A percentile compares a stretch with the other conserved stretches of the same genome.
These are phyloP conservation scores for Ophiostoma novo-ulmi DNA, from an alignment of 2,329 filamentous ascomycete species.

Conservation along the genomic window DNA sequence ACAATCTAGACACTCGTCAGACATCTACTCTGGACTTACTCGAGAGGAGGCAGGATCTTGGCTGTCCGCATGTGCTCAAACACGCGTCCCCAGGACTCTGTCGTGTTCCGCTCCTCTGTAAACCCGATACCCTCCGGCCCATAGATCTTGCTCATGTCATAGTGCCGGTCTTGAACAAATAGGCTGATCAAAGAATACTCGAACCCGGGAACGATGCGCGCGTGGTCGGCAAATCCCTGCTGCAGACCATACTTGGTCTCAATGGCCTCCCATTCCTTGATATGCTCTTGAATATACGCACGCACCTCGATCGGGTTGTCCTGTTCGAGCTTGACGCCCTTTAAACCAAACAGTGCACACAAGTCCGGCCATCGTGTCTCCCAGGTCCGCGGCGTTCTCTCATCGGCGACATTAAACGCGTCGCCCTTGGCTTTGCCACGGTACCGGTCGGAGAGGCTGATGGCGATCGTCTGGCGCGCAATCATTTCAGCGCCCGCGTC, in stretches of 20 bases:
- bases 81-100: slow-evolving; percentile 37
- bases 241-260: slow-evolving; percentile 35
- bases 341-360: slow-evolving; percentile 43
- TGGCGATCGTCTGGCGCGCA: slow-evolving; percentile 35
- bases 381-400: slow-evolving; percentile 37
- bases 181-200: slow-evolving; percentile 35
- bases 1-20: not conserved
- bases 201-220: slow-evolving; percentile 32
- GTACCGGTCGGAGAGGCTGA: slow-evolving; percentile 38
- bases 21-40: not conserved
- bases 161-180: slow-evolving; percentile 36
- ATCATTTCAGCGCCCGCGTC: slow-evolving; percentile 38
- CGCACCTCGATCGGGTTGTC: slow-evolving; percentile 30
- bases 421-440: slow-evolving; percentile 30
- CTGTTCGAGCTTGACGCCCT: slow-evolving; percentile 35
- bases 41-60: slow-evolving; percentile 19
- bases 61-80: slow-evolving; percentile 37
- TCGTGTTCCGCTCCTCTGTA: slow-evolving; percentile 3
- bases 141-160: slow-evolving; percentile 32
- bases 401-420: slow-evolving; percentile 42
- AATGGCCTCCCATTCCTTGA: slow-evolving; percentile 33
- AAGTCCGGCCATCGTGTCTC: slow-evolving; percentile 43
- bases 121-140: not conserved
- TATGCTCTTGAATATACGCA: slow-evolving; percentile 33
- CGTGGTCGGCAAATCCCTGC: slow-evolving; percentile 33